Conservation (phyloP, 441 rosid species). For the Syzygium syzygioides region DNA sequence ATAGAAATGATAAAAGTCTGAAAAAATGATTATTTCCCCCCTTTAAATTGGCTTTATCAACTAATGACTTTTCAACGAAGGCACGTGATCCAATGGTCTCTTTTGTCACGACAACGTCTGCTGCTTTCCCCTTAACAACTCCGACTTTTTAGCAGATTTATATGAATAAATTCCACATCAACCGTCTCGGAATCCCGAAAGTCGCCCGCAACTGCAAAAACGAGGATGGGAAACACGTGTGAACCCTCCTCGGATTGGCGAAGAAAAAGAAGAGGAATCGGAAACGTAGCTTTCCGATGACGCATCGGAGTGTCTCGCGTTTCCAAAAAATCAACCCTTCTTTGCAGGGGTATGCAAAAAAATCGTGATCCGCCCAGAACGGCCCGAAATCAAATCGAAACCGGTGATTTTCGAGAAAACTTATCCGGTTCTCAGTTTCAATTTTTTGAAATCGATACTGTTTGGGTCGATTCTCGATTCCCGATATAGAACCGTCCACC, state of each 20-base stretch:
- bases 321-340: background rate
- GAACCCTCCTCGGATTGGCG: background rate
- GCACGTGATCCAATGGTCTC: background rate
- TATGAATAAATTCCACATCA: background rate
- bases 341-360: too few species aligned
- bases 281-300: background rate
- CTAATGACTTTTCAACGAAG: background rate
- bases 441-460: too few species aligned
- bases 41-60: background rate
- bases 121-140: background rate
- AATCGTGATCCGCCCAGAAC: too few species aligned
- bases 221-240: background rate
- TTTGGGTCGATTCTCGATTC: too few species aligned
- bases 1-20: too few species aligned
- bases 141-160: background rate
- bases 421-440: too few species aligned
- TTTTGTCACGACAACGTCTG: background rate
- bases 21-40: too few species aligned
- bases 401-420: too few species aligned
- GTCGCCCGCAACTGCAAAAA: background rate
- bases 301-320: background rate
- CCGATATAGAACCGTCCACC: too few species aligned
- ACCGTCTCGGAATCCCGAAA: background rate
- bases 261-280: background rate
- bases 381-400: too few species aligned